Evolutionary conservation across 805 yeast genomes (phyloP).

Genomic region (Starmerella stigmatis): DNA sequence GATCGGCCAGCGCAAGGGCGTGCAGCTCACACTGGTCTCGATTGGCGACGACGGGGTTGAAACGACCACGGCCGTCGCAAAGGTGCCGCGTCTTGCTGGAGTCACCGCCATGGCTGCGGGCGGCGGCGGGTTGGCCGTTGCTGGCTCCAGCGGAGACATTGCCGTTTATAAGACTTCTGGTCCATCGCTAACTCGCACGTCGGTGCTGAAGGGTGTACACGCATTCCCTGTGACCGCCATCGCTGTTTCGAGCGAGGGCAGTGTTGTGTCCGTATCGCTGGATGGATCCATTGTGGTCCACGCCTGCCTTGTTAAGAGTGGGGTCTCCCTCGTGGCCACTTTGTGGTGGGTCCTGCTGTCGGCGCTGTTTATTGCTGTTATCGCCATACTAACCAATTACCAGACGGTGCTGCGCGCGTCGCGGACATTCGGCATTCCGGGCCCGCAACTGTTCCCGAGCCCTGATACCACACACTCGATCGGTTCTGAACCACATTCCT

Average conservation of each 20-base stretch:
- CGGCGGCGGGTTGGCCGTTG: slow-evolving; percentile 19
- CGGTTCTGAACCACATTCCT: too few relatives aligned
- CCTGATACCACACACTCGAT: too few relatives aligned
- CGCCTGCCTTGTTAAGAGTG: background rate
- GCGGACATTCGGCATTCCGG: background rate
- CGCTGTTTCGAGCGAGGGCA: slow-evolving; percentile 15
- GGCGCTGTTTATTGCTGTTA: slow-evolving; percentile 11
- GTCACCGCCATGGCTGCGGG: slow-evolving; percentile 21
- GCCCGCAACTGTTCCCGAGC: background rate
- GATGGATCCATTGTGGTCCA: slow-evolving; percentile 21
- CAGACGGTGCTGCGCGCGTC: background rate
- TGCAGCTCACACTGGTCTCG: slow-evolving; percentile 11
- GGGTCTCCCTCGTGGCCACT: slow-evolving; percentile 7
- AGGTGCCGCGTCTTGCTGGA: slow-evolving; percentile 14
- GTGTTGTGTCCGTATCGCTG: slow-evolving; percentile 21
- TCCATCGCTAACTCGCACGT: slow-evolving; percentile 4
- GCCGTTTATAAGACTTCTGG: slow-evolving; percentile 7
- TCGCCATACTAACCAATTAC: slow-evolving; percentile 8
- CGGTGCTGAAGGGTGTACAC: slow-evolving; percentile 13
- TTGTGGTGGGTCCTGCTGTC: slow-evolving; percentile 19
- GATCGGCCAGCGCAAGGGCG: slow-evolving; percentile 9
- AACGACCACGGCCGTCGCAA: background rate
- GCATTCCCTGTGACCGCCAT: slow-evolving; percentile 23
- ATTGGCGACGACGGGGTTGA: slow-evolving; percentile 8
- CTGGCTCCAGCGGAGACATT: slow-evolving; percentile 23